Percentiles rank a stretch among this genome's conserved stretches.
These are phyloP conservation scores for Globisporangium rhizosaccharum DNA, from an alignment of 352 stramenopile genomes.

Conservation along the genomic window DNA sequence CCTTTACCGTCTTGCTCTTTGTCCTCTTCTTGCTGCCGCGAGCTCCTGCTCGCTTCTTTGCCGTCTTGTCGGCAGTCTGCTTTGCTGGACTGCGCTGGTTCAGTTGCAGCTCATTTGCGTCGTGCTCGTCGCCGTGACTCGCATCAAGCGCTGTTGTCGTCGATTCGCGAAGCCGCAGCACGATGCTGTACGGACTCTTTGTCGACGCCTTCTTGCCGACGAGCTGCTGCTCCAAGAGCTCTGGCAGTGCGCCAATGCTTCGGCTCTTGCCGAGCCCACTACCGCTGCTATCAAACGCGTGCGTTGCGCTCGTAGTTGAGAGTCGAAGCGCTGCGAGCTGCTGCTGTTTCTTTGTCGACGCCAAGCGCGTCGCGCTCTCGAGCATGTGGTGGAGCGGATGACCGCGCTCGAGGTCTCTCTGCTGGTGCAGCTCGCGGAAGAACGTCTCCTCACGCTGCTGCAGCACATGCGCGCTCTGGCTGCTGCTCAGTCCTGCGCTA, in stretches of 20 bases:
- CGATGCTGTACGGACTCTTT: constrained; percentile 56
- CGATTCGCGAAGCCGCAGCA: constrained; percentile 29
- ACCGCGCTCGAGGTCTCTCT: constrained; percentile 36
- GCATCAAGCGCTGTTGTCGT: neutral
- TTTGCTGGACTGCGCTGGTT: constrained; percentile 23
- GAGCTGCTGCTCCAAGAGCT: constrained; percentile 38
- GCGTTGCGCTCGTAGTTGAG: neutral
- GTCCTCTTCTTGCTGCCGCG: neutral
- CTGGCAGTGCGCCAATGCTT: constrained; percentile 35
- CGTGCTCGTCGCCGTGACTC: neutral
- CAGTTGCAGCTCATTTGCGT: neutral
- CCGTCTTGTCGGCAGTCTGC: constrained; percentile 10
- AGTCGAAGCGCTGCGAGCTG: constrained; percentile 31
- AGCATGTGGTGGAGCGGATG: constrained; percentile 75
- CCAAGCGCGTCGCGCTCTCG: constrained; percentile 43
- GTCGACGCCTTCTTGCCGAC: constrained; percentile 15
- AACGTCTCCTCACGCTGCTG: constrained; percentile 54
- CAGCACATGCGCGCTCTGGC: constrained; percentile 1
- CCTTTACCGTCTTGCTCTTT: neutral
- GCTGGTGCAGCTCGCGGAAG: constrained; percentile 63
- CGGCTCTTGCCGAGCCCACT: constrained; percentile 26
- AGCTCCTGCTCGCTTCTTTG: neutral
- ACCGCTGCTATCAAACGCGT: constrained; percentile 8
- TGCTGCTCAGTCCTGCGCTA: neutral
- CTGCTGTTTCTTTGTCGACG: constrained; percentile 30